Evolutionary conservation across 2,329 filamentous ascomycete species (phyloP).

Genomic region (Apiospora arundinis): DNA sequence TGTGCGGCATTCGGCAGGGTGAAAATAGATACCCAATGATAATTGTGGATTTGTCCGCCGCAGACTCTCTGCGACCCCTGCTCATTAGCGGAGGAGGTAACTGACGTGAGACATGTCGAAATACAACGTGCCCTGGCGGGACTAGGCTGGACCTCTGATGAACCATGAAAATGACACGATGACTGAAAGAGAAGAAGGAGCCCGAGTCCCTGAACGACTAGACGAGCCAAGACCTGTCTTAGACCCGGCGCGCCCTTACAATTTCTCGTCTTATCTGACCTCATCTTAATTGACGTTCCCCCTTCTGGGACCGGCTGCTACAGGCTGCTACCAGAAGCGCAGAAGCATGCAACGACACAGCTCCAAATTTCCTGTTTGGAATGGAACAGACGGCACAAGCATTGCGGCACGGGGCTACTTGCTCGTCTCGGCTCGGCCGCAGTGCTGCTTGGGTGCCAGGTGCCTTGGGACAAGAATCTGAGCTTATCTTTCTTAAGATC

Average conservation of each 20-base stretch:
- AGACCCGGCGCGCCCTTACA: constrained; percentile 2
- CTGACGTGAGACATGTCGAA: constrained; percentile 11
- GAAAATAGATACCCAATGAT: constrained; percentile 4
- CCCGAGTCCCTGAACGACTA: not conserved
- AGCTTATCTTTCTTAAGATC: constrained; percentile 4
- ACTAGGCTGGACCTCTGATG: no score
- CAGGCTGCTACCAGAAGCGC: not conserved
- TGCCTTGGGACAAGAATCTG: not conserved
- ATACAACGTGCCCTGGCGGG: constrained; percentile 15
- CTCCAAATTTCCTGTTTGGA: not conserved
- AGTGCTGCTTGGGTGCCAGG: not conserved
- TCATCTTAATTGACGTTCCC: not conserved
- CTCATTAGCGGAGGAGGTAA: constrained; percentile 15
- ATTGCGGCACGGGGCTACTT: not conserved
- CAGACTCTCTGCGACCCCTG: constrained; percentile 7
- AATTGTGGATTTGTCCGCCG: not conserved
- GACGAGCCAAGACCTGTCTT: constrained; percentile 2
- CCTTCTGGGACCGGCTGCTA: not conserved
- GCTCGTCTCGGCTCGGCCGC: not conserved
- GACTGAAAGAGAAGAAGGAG: not conserved
- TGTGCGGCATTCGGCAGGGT: not conserved
- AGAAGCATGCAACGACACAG: not conserved
- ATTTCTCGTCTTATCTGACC: not conserved
- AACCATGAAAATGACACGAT: constrained; percentile 13
- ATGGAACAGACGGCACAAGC: not conserved